Base-by-base conservation (phyloP, 192 early-diverging fungal genomes). In the Kappamyces sp. region DNA sequence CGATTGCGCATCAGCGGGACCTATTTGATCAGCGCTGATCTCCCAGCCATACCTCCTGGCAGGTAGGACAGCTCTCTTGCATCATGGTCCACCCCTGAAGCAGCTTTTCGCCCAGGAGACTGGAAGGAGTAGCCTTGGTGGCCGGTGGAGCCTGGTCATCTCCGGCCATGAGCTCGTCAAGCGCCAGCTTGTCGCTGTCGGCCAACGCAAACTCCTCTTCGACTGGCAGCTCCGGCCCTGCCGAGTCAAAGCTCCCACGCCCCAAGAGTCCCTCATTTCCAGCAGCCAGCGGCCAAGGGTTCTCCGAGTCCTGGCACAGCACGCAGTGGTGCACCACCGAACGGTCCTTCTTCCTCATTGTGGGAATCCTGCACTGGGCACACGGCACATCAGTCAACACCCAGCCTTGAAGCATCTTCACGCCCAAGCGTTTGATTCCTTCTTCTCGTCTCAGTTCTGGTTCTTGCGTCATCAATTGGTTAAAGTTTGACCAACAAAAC, bases 11-110 rank as follows among this genome's bases (percentile, higher is more conserved):
- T 22, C 22, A 22, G 22, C 22, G 22, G 22, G 22, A 22, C 22
- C 22, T 22, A 22, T 22, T 22, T 22, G 22, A 22, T 22, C 22
- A 22, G 22, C 22, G 22, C 22, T 0, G 22, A 22, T 22, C 22
- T 22, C 22, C 22, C 22, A 22, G 22, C 22, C 22, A 22, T 22
- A 22, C 22, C 22, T 22, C 22, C 22, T 22, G 22, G 49, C 58
- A 60, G 30, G 49, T 54, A 30, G 40, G 40, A 51, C 58, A 60
- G 22, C 31, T 30, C 31, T 60, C 58, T 34, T 60, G 45, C 58
- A 60, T 30, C 30, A 60, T 30, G 3, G 45, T 60, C 30, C 35
- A 60, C 46, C 58, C 58, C 35, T 60, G n/a, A 5, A 60, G 35
- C 45, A 60, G 31, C 29, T 49, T 29, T 15, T 37, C 47, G 9